Evolutionary conservation across 768 basidiomycete species (phyloP).

Genomic region (Obba rivulosa): DNA sequence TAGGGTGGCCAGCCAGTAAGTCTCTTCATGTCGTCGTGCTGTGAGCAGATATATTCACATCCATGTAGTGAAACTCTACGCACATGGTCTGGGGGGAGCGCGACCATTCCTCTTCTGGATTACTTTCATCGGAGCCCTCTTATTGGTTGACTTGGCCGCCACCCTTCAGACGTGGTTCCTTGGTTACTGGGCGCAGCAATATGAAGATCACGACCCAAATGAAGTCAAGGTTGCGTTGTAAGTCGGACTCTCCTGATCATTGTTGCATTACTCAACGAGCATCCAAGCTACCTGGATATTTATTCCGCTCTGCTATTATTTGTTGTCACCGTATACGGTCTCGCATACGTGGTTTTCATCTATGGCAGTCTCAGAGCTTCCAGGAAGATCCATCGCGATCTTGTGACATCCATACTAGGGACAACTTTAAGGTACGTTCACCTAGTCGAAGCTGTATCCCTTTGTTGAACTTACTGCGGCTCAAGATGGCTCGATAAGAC

Average conservation of each 20-base stretch:
- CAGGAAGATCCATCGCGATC: constrained; percentile 42
- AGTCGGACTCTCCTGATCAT: neutral
- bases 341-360: constrained; percentile 31
- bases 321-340: constrained; percentile 26
- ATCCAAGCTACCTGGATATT: constrained; percentile 40
- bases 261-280: neutral
- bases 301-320: constrained; percentile 34
- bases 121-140: constrained; percentile 9
- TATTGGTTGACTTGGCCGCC: constrained; percentile 15
- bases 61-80: constrained; percentile 24
- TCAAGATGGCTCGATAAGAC: constrained; percentile 31
- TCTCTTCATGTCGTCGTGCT: neutral
- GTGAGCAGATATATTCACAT: constrained; percentile 4
- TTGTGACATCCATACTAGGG: constrained; percentile 49
- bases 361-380: constrained; percentile 50
- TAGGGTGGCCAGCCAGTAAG: constrained; percentile 40
- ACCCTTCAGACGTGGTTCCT: constrained; percentile 36
- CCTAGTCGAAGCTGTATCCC: neutral
- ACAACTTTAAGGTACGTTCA: constrained; percentile 56
- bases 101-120: constrained; percentile 28
- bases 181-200: constrained; percentile 26
- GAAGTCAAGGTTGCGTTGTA: constrained; percentile 15
- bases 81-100: constrained; percentile 18
- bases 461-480: neutral
- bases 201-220: constrained; percentile 7